Percentiles rank a stretch among this genome's conserved stretches.
phyloP scores from a whole-genome alignment of 2,329 filamentous ascomycete genomes.

The Beauveria sp. region DNA sequence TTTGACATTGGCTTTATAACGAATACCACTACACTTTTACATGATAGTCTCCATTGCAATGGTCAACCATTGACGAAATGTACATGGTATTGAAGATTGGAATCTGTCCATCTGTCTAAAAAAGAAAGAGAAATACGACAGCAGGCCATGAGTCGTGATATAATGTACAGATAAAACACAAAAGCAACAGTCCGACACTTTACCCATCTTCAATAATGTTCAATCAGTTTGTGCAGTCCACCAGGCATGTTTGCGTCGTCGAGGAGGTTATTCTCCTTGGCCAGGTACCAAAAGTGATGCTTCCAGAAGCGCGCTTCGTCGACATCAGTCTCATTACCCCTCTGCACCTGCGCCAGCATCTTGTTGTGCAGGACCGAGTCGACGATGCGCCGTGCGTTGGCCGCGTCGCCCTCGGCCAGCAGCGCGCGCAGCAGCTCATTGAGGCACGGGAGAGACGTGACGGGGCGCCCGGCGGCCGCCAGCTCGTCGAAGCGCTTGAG shows the following conservation, averaged over 20 bases:
- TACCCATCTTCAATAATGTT: not conserved
- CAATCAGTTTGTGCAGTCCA: constrained; percentile 13
- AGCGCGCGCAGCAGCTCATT: constrained; percentile 32
- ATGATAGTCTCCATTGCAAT: not conserved
- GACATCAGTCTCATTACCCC: constrained; percentile 13
- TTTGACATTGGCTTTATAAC: not conserved
- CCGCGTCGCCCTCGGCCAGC: constrained; percentile 17
- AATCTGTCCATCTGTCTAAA: not conserved
- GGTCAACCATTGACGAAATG: not conserved
- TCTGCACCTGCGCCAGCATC: constrained; percentile 14
- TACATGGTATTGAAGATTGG: constrained; percentile 1
- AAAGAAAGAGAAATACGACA: not conserved
- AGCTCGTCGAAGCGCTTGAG: constrained; percentile 41
- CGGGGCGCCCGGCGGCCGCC: constrained; percentile 27
- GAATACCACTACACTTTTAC: not conserved
- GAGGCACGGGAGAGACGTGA: constrained; percentile 36
- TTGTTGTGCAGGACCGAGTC: constrained; percentile 21
- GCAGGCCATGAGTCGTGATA: not conserved
- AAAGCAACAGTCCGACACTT: no score
- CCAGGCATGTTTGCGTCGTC: constrained; percentile 16
- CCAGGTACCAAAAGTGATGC: constrained; percentile 44
- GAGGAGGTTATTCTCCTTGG: constrained; percentile 32
- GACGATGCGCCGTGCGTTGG: constrained; percentile 27
- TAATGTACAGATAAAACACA: not conserved
- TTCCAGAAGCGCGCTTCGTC: constrained; percentile 31